Evolutionary conservation across 2,329 filamentous ascomycete species (phyloP).

Genomic region (Phaeoacremonium minimum): DNA sequence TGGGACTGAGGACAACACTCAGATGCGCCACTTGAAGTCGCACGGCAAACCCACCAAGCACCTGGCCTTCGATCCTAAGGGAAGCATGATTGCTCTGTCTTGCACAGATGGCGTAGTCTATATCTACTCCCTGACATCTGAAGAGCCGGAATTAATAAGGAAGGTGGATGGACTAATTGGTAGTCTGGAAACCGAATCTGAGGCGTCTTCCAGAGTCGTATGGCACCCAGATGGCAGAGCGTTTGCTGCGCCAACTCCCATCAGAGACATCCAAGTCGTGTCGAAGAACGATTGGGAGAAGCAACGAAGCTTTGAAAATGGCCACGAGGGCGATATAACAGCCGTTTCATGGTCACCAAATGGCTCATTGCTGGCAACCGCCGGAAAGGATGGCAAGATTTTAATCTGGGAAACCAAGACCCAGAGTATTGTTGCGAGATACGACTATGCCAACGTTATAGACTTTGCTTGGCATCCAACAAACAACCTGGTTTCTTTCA

Average conservation of each 20-base stretch:
- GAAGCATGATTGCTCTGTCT: conserved; percentile 71
- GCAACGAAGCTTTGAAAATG: conserved; percentile 73
- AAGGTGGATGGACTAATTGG: conserved; percentile 82
- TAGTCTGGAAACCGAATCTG: conserved; percentile 70
- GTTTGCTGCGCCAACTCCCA: conserved; percentile 80
- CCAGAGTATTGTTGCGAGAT: conserved; percentile 72
- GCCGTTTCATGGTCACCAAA: conserved; percentile 92
- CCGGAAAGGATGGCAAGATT: conserved; percentile 64
- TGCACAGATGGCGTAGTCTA: conserved; percentile 89
- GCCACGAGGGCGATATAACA: conserved; percentile 80
- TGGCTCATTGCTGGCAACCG: conserved; percentile 76
- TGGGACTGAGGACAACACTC: conserved; percentile 71
- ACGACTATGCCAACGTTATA: conserved; percentile 79
- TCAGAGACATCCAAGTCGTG: conserved; percentile 78
- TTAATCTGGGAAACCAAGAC: conserved; percentile 87
- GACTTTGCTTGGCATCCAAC: conserved; percentile 88
- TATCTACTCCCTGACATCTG: conserved; percentile 75
- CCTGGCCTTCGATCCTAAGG: conserved; percentile 79
- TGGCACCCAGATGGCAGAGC: conserved; percentile 96
- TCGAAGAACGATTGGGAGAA: conserved; percentile 89
- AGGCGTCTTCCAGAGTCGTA: conserved; percentile 67
- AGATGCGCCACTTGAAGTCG: conserved; percentile 74
- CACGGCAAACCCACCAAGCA: conserved; percentile 89
- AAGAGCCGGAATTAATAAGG: conserved; percentile 75
- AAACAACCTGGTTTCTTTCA: conserved; percentile 86